phyloP scores from a whole-genome alignment of 176 grass and related monocot species.

The Cenchrus americanus region DNA sequence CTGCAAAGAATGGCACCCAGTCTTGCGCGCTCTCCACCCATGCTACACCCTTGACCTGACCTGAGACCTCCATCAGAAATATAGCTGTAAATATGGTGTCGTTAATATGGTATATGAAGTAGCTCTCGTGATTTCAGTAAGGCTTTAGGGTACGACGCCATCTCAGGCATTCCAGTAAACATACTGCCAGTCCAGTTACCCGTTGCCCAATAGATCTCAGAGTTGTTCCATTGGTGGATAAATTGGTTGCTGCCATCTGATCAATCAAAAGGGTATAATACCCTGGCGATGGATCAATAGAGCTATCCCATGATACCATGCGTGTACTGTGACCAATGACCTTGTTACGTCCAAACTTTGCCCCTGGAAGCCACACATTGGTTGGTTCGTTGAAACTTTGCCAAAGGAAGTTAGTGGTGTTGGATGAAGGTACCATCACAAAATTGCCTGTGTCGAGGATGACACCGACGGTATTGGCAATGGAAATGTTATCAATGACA shows the following conservation, averaged over 20 bases:
- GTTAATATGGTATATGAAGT: not conserved
- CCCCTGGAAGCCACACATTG: slow-evolving; percentile 47
- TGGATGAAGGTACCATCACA: slow-evolving; percentile 19
- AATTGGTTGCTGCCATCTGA: slow-evolving; percentile 21
- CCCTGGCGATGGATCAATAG: slow-evolving; percentile 39
- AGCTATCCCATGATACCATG: slow-evolving; percentile 33
- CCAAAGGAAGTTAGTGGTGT: slow-evolving; percentile 29
- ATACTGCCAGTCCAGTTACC: slow-evolving; percentile 42
- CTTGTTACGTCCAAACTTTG: slow-evolving; percentile 46
- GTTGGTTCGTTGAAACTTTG: slow-evolving; percentile 54
- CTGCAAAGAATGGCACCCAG: not conserved
- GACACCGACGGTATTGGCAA: slow-evolving; percentile 22
- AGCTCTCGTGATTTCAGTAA: not conserved
- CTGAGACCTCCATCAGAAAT: slow-evolving; percentile 22
- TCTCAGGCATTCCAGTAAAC: slow-evolving; percentile 12
- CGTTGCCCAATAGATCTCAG: slow-evolving; percentile 29
- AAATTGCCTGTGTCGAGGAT: slow-evolving; percentile 51
- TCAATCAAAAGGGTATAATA: slow-evolving; percentile 35
- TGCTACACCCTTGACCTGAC: not conserved
- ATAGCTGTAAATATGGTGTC: not conserved
- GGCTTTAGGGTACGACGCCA: slow-evolving; percentile 29
- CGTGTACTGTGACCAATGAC: not conserved
- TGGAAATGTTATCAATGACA: not conserved
- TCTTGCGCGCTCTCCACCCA: not conserved
- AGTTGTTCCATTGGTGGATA: slow-evolving; percentile 42